Percentiles rank a stretch among this genome's conserved stretches.
Conservation (phyloP, 1,284 basidiomycete genomes). For the Calocybe gambosa region DNA sequence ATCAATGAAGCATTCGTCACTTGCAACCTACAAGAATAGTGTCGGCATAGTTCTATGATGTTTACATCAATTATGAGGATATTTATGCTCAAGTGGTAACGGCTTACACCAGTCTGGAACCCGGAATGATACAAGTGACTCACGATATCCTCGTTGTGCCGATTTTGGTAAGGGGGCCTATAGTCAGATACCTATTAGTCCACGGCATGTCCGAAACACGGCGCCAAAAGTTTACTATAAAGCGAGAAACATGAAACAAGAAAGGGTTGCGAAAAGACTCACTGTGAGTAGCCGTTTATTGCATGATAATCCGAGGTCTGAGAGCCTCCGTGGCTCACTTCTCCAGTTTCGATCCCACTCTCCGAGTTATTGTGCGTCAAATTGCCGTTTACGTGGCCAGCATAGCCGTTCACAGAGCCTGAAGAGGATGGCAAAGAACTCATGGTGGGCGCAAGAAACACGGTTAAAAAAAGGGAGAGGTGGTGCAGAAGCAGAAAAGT, state of each 20-base stretch:
- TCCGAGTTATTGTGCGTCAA: slow-evolving; percentile 24
- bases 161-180: slow-evolving; percentile 45
- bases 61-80: slow-evolving; percentile 8
- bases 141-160: slow-evolving; percentile 69
- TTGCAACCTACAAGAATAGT: slow-evolving; percentile 58
- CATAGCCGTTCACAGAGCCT: slow-evolving; percentile 30
- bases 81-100: slow-evolving; percentile 5
- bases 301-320: slow-evolving; percentile 27
- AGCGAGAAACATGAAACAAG: slow-evolving; percentile 4
- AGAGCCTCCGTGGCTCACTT: slow-evolving; percentile 14
- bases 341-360: slow-evolving; percentile 20
- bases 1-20: slow-evolving; percentile 9
- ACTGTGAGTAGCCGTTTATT: slow-evolving; percentile 41
- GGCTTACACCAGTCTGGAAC: slow-evolving; percentile 72
- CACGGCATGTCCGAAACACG: slow-evolving; percentile 14
- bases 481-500: slow-evolving; percentile 9
- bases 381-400: slow-evolving; percentile 27
- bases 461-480: not conserved
- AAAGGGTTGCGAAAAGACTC: slow-evolving; percentile 21
- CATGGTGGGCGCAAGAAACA: slow-evolving; percentile 19
- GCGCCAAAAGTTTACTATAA: not conserved
- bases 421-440: slow-evolving; percentile 32
- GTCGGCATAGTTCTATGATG: slow-evolving; percentile 68
- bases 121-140: slow-evolving; percentile 71
- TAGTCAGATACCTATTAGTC: slow-evolving; percentile 6